A percentile compares a stretch with the other conserved stretches of the same genome.
These are phyloP conservation scores for Daldinia caldariorum DNA, from an alignment of 495 filamentous ascomycete genomes.

Conservation along the genomic window DNA sequence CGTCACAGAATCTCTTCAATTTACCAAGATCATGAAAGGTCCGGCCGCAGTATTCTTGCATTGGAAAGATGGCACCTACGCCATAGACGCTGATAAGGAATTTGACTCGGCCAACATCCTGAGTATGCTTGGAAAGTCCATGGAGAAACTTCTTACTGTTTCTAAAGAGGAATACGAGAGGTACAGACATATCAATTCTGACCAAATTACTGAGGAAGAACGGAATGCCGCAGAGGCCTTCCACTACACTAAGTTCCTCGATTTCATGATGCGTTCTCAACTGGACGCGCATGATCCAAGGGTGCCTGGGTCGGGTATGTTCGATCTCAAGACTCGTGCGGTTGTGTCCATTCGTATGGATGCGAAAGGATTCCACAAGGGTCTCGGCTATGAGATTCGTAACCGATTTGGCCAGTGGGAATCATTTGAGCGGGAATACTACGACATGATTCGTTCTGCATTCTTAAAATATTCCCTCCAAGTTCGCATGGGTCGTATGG, in stretches of 20 bases:
- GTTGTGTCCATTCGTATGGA: conserved; percentile 93
- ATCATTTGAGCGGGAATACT: conserved; percentile 95
- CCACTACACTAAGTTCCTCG: conserved; percentile 87
- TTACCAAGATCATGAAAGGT: conserved; percentile 73
- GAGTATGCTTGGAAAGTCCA: conserved; percentile 88
- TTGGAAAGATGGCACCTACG: conserved; percentile 85
- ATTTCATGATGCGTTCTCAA: conserved; percentile 96
- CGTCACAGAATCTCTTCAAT: conserved; percentile 64
- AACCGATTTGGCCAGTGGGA: conserved; percentile 77
- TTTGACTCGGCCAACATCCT: conserved; percentile 86
- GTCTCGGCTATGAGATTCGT: conserved; percentile 88
- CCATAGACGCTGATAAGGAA: conserved; percentile 98
- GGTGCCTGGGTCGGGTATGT: conserved; percentile 92
- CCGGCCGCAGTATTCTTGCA: conserved; percentile 86
- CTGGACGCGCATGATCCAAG: conserved; percentile 89
- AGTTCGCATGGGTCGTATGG: conserved; percentile 96
- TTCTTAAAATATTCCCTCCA: conserved; percentile 98
- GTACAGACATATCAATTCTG: conserved; percentile 73
- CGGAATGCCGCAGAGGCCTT: conserved; percentile 75
- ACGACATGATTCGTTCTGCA: conserved; percentile 93
- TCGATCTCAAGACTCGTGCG: conserved; percentile 95
- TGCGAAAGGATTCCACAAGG: conserved; percentile 72
- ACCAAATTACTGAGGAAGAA: conserved; percentile 72
- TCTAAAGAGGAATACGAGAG: conserved; percentile 82
- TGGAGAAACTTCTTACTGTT: conserved; percentile 95